Conservation (phyloP, 1,139 yeast genomes). For the Suhomyces coccinellae region DNA sequence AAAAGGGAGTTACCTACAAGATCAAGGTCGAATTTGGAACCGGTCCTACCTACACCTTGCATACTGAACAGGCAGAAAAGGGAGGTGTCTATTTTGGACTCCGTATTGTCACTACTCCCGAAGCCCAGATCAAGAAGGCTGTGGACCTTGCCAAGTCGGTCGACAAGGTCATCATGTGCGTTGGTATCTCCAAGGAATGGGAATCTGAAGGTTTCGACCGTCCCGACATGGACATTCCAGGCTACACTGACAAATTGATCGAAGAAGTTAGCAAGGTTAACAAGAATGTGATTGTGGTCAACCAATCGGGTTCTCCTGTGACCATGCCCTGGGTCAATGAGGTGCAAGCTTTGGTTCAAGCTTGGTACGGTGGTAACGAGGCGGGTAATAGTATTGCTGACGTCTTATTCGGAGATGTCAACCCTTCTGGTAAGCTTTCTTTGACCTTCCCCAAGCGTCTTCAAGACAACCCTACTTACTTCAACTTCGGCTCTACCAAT, state of each 20-base stretch:
- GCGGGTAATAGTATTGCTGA: conserved; percentile 30
- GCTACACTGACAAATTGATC: conserved; percentile 18
- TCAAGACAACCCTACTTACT: conserved; percentile 46
- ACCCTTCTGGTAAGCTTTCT: conserved; percentile 34
- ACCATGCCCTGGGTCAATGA: conserved; percentile 21
- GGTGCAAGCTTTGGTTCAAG: conserved; percentile 20
- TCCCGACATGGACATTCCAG: conserved; percentile 31
- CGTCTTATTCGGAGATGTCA: conserved; percentile 28
- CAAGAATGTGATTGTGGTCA: conserved; percentile 19
- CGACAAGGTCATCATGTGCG: conserved; percentile 49
- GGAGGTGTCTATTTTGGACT: conserved; percentile 38
- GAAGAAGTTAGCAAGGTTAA: conserved; percentile 17
- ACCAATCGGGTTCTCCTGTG: conserved; percentile 23
- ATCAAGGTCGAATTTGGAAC: conserved; percentile 54
- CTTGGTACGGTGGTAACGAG: conserved; percentile 27
- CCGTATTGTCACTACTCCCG: conserved; percentile 21
- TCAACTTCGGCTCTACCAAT: conserved; percentile 28
- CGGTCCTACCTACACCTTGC: conserved; percentile 41
- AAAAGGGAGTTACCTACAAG: conserved; percentile 45
- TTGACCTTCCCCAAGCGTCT: conserved; percentile 47
- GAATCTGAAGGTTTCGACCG: conserved; percentile 54
- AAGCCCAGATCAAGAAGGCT: conserved; percentile 38
- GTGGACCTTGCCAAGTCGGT: conserved; percentile 42
- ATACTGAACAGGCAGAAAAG: conserved; percentile 23
- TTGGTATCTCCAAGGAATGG: conserved; percentile 49